These are phyloP conservation scores for Quercus dentata DNA, from an alignment of 306 rosid genomes.

Conservation along the genomic window DNA sequence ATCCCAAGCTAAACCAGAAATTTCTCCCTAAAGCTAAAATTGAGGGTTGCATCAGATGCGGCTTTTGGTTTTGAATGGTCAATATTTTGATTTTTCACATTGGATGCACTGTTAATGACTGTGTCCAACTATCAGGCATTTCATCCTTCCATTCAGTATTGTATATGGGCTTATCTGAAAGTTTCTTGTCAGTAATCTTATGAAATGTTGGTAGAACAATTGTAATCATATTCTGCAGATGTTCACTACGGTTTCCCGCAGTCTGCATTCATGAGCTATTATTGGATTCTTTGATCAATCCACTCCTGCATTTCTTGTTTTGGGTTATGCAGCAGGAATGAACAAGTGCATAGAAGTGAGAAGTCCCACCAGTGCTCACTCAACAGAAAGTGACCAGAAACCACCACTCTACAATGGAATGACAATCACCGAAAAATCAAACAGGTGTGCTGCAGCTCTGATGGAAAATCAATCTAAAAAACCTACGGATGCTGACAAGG, in stretches of 20 bases:
- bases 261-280: neutral
- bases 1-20: neutral
- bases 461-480: slow-evolving; percentile 9
- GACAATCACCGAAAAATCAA: neutral
- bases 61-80: neutral
- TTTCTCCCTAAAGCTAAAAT: neutral
- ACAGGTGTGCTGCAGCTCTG: neutral
- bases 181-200: neutral
- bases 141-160: neutral
- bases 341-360: slow-evolving; percentile 25
- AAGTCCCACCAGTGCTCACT: slow-evolving; percentile 25
- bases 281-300: neutral
- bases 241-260: neutral
- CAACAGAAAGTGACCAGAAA: slow-evolving; percentile 26
- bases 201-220: neutral
- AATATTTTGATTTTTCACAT: neutral
- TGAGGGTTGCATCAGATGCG: neutral
- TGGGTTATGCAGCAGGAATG: slow-evolving; percentile 8
- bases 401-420: neutral
- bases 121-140: neutral
- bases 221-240: neutral
- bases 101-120: neutral
- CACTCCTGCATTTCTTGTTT: neutral
- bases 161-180: neutral
- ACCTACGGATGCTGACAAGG: slow-evolving; percentile 1